These are phyloP conservation scores for Plasmodium relictum DNA, from an alignment of 169 alveolate species.

Conservation along the genomic window DNA sequence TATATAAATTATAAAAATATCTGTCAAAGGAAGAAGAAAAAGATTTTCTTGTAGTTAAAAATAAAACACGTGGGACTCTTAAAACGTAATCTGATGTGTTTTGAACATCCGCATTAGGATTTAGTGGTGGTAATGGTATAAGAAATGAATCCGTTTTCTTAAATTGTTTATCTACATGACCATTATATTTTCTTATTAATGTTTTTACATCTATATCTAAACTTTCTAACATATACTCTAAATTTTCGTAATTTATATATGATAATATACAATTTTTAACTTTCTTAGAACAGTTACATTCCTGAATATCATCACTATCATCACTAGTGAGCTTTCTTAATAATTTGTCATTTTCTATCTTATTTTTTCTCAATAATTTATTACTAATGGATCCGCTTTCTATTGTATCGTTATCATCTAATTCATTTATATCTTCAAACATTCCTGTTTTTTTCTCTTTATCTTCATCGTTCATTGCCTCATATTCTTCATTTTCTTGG, in stretches of 20 bases:
- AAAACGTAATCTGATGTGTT: slow-evolving; percentile 45
- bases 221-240: slow-evolving; percentile 67
- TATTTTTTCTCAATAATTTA: slow-evolving; percentile 22
- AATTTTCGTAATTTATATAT: slow-evolving; percentile 43
- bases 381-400: slow-evolving; percentile 65
- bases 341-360: slow-evolving; percentile 35
- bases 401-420: slow-evolving; percentile 41
- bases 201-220: slow-evolving; percentile 48
- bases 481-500: slow-evolving; percentile 13
- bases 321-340: slow-evolving; percentile 35
- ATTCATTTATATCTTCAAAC: slow-evolving; percentile 70
- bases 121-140: slow-evolving; percentile 62
- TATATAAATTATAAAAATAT: slow-evolving; percentile 46
- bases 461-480: slow-evolving; percentile 51
- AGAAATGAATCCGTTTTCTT: slow-evolving; percentile 50
- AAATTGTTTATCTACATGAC: neutral
- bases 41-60: slow-evolving; percentile 59
- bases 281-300: slow-evolving; percentile 53
- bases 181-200: slow-evolving; percentile 21
- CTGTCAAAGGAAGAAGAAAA: slow-evolving; percentile 59
- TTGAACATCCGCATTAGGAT: slow-evolving; percentile 30
- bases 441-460: slow-evolving; percentile 60
- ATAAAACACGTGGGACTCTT: slow-evolving; percentile 72
- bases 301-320: slow-evolving; percentile 49
- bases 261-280: slow-evolving; percentile 46